These are phyloP conservation scores for Arabis alpina DNA, from an alignment of 345 rosid genomes.

Conservation along the genomic window DNA sequence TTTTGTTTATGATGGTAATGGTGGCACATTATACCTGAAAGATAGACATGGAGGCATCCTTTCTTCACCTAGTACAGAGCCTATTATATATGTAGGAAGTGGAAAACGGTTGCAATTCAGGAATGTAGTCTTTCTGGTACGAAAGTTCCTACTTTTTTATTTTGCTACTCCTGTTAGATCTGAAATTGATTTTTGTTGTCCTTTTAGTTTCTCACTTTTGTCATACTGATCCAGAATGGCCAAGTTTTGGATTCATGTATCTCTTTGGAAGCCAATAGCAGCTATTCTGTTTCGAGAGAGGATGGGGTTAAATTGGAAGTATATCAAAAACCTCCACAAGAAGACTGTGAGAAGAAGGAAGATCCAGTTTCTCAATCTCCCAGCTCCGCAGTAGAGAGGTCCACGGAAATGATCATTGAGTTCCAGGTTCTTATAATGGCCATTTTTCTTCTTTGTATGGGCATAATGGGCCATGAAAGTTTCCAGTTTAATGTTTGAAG, in stretches of 20 bases:
- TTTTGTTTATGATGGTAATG: constrained; percentile 89
- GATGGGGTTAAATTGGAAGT: constrained; percentile 71
- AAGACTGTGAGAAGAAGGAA: constrained; percentile 47
- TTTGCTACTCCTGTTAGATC: constrained; percentile 4
- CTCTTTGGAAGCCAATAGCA: constrained; percentile 74
- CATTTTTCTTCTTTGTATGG: constrained; percentile 21
- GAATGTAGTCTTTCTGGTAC: constrained; percentile 85
- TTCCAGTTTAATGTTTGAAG: constrained; percentile 28
- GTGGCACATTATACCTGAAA: constrained; percentile 72
- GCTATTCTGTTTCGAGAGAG: constrained; percentile 70
- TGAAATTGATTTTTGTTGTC: constrained; percentile 14
- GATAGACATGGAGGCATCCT: constrained; percentile 71
- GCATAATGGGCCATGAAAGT: constrained; percentile 22
- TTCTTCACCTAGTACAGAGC: constrained; percentile 67
- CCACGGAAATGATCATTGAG: constrained; percentile 70
- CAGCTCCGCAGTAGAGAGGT: constrained; percentile 49
- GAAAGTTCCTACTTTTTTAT: constrained; percentile 3
- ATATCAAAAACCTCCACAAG: constrained; percentile 49
- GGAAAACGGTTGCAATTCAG: constrained; percentile 81
- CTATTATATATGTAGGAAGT: constrained; percentile 75
- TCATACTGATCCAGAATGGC: constrained; percentile 64
- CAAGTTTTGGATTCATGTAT: constrained; percentile 88
- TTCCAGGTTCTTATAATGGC: constrained; percentile 64
- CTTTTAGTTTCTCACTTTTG: constrained; percentile 24
- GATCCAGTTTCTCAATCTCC: constrained; percentile 47